Base-by-base conservation (phyloP, 2,329 filamentous ascomycete species). In the Cladosporium sp. region DNA sequence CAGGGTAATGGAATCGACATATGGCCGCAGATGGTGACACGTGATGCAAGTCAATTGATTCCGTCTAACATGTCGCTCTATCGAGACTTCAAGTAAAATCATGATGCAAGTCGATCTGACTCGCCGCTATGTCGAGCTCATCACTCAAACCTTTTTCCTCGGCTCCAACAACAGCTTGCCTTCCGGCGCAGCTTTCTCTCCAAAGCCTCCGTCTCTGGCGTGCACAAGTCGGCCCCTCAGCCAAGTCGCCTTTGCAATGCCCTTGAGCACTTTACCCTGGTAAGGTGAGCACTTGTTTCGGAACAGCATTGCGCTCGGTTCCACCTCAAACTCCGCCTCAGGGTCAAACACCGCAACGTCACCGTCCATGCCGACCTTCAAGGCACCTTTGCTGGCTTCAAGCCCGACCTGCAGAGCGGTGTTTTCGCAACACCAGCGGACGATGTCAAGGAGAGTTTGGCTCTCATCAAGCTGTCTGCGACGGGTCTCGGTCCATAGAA, bases 311-410 rank as follows among this genome's bases (percentile, higher is more conserved):
- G 92, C 92, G 68, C 86, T 88, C 18, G 74, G 80, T 74, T 80
- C 80, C 63, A 85, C 88, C 30, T 88, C 85, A 85, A 94, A 99
- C 71, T 86, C 85, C 26, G 88, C 88, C 24, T 84, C 81, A 69
- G 96, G 92, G 76, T 98, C 94, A 76, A 98, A 97, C n/a, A 98
- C 89, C 72, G 92, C 95, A 52, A 98, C 85, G 76, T 98, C 94
- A 0, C 90, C 94, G 78, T 98, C 94, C 79, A 92, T 90, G 0
- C 94, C 94, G 0, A 88, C 90, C 66, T 84, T 86, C 47, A 98
- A 80, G 62, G 89, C 89, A 21, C 93, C 93, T 81, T 98, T 97
- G 71, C 84, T 85, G 71, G 91, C 86, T 66, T 90, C 84, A 3
- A 98, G 83, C 0, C 95, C 95, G 15, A 98, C 92, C 77, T 99